Evolutionary conservation across 1,284 basidiomycete genomes (phyloP).

Genomic region (Tylopilus sp.): DNA sequence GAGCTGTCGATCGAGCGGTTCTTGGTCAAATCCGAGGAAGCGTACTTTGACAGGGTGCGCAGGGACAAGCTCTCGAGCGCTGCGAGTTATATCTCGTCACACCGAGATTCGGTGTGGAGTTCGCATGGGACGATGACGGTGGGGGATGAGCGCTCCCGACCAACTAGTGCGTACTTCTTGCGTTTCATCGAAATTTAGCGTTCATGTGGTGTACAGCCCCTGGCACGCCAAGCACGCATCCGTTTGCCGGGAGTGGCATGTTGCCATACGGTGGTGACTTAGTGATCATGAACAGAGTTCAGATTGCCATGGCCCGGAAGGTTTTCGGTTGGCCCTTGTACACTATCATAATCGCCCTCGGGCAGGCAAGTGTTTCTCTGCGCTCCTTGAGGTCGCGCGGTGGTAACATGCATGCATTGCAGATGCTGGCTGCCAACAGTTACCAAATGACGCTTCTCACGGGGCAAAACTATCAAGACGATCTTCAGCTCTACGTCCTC

Average conservation of each 20-base stretch:
- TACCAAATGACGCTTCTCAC: constrained; percentile 90
- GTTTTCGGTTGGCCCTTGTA: constrained; percentile 86
- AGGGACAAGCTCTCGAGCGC: constrained; percentile 81
- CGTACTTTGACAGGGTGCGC: constrained; percentile 86
- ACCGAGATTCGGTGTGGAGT: constrained; percentile 79
- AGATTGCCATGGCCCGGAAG: constrained; percentile 76
- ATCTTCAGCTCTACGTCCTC: constrained; percentile 85
- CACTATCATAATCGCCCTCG: constrained; percentile 81
- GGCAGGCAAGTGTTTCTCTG: constrained; percentile 53
- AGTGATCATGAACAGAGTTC: constrained; percentile 73
- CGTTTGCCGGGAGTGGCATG: constrained; percentile 54
- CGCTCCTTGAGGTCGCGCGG: background rate
- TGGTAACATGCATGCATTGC: constrained; percentile 9
- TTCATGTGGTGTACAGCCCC: constrained; percentile 20
- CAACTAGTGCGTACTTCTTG: constrained; percentile 55
- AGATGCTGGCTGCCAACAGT: constrained; percentile 85
- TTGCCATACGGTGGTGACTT: constrained; percentile 53
- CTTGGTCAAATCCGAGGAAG: constrained; percentile 86
- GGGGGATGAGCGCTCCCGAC: constrained; percentile 56
- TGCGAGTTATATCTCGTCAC: constrained; percentile 72
- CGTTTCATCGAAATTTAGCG: background rate
- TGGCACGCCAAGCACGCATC: constrained; percentile 56
- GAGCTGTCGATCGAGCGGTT: constrained; percentile 91
- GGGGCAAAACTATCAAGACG: constrained; percentile 78
- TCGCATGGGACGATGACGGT: constrained; percentile 61